These are phyloP conservation scores for Sideroxylon spinosum DNA, from an alignment of 179 eudicot species.

Conservation along the genomic window DNA sequence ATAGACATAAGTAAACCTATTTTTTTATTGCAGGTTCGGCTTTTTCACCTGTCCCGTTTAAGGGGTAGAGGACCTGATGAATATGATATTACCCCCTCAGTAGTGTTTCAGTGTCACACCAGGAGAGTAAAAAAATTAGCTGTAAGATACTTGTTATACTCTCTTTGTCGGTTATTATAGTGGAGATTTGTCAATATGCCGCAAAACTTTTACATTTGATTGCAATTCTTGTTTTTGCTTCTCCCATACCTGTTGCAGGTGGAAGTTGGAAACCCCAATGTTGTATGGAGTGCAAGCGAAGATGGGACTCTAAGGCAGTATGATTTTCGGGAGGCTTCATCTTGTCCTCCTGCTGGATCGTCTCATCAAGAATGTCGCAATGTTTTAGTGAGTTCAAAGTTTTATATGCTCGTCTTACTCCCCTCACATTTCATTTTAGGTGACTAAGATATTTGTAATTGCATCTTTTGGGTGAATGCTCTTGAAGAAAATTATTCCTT, in stretches of 20 bases:
- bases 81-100: constrained; percentile 50
- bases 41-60: constrained; percentile 58
- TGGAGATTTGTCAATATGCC: neutral
- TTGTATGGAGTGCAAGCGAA: constrained; percentile 99
- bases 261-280: constrained; percentile 91
- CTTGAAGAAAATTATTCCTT: neutral
- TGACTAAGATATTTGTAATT: neutral
- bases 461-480: neutral
- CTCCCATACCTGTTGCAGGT: constrained; percentile 40
- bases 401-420: neutral
- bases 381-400: constrained; percentile 64
- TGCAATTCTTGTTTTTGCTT: constrained; percentile 7
- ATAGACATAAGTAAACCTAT: neutral
- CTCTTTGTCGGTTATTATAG: constrained; percentile 2
- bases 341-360: constrained; percentile 90
- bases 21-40: constrained; percentile 38
- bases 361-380: constrained; percentile 86
- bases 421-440: neutral
- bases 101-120: constrained; percentile 81
- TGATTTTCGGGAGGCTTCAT: constrained; percentile 82
- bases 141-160: constrained; percentile 38
- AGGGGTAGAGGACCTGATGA: constrained; percentile 54
- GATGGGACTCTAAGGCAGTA: constrained; percentile 98
- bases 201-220: neutral
- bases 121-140: constrained; percentile 97